Evolutionary conservation across 164 flowering plant genomes (phyloP), one percentile per base, ranked within the genome.

Genomic region (Protea cynaroides): DNA sequence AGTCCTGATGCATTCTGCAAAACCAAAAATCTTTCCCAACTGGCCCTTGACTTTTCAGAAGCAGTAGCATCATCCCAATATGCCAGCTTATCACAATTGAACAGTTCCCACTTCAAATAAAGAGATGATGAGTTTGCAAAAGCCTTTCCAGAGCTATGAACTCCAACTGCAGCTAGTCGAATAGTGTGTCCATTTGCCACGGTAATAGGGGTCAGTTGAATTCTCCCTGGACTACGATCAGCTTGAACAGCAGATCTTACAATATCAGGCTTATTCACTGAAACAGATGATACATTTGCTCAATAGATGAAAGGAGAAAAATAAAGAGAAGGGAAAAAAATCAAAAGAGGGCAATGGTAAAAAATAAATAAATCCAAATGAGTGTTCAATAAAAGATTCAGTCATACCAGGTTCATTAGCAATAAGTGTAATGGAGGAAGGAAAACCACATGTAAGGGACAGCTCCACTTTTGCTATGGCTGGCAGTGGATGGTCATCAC

Each of bases 81-180:
- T 50, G 93, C 97, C 69, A 89, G 71, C 15, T 75, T 81, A 37
- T 86, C 75, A 76, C 95, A 87, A 66, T 66, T 74, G 63, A 65
- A 75, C 62, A 87, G 71, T 70, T 89, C 88, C 98, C 97, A 93
- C 62, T 59, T 79, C 71, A 93, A 75, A 63, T 46, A 58, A 67
- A 90, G 92, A 73, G 98, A 87, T 59, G 98, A 93, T 55, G 97
- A 85, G 64, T 93, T 93, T 58, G 92, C 95, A 80, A 90, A 90
- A 74, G 88, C 80, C 81, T 80, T 88, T 73, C 95, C 95, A 63
- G 86, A 76, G 59, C 61, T 56, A 75, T 86, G 82, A 52, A 93
- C 74, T 40, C 95, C 88, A 81, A 87, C 93, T 52, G 92, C 96
- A 72, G 98, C 82, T 36, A 89, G 55, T 58, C 98, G 77, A 66